These are phyloP conservation scores for Chamaecyparis obtusa DNA, from an alignment of 75 land plant species.

Conservation along the genomic window DNA sequence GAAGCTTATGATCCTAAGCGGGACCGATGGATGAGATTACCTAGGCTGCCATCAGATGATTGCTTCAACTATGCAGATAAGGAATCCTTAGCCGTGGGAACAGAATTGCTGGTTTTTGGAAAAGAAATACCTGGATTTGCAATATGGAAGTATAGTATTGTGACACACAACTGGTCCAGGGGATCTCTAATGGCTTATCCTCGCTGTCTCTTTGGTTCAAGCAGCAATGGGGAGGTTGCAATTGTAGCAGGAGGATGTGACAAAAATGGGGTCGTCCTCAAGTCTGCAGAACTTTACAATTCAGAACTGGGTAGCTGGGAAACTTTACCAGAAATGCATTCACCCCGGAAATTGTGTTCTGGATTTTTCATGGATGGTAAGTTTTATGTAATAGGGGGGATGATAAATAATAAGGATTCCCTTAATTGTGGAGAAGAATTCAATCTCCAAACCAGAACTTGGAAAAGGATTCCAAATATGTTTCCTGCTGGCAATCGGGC, in stretches of 20 bases:
- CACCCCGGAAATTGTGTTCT: slow-evolving; percentile 62
- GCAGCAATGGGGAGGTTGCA: slow-evolving; percentile 63
- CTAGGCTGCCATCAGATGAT: slow-evolving; percentile 41
- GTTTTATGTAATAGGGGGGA: slow-evolving; percentile 71
- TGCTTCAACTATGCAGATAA: slow-evolving; percentile 57
- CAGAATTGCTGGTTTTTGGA: slow-evolving; percentile 74
- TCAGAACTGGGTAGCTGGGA: slow-evolving; percentile 49
- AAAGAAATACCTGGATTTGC: slow-evolving; percentile 42
- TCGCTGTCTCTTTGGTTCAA: slow-evolving; percentile 77
- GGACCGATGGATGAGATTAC: slow-evolving; percentile 55
- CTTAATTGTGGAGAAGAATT: slow-evolving; percentile 61
- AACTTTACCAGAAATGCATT: slow-evolving; percentile 54
- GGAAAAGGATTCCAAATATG: slow-evolving; percentile 61
- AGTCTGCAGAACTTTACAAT: slow-evolving; percentile 68
- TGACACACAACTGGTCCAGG: slow-evolving; percentile 52
- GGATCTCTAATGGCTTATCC: slow-evolving; percentile 56
- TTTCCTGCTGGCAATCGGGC: slow-evolving; percentile 38
- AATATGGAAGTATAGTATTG: slow-evolving; percentile 46
- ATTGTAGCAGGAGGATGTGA: slow-evolving; percentile 77
- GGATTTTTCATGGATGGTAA: slow-evolving; percentile 70
- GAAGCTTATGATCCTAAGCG: slow-evolving; percentile 63
- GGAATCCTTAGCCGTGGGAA: slow-evolving; percentile 78
- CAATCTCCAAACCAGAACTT: slow-evolving; percentile 33
- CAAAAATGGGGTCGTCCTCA: slow-evolving; percentile 35
- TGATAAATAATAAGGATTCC: slow-evolving; percentile 23